Evolutionary conservation across 2,329 filamentous ascomycete genomes (phyloP).

Genomic region (Neopestalotiopsis rosae): DNA sequence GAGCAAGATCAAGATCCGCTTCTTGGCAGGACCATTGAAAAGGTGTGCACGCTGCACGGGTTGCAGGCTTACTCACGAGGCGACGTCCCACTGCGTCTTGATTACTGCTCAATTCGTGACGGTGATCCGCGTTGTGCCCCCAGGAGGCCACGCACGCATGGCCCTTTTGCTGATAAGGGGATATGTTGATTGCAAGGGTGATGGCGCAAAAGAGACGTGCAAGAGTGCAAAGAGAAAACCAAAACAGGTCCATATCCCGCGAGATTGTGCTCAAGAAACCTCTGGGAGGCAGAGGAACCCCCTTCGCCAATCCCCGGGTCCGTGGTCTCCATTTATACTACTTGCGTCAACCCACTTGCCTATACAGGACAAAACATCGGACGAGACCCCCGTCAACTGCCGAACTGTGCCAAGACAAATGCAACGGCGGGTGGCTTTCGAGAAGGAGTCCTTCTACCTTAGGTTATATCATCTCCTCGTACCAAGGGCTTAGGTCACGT

Average conservation of each 20-base stretch:
- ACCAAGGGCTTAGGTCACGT: not conserved
- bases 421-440: slow-evolving; percentile 1
- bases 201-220: not conserved
- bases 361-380: not conserved
- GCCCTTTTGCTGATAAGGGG: not conserved
- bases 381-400: not conserved
- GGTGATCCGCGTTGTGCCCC: not conserved
- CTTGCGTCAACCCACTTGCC: not conserved
- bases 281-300: too few species aligned
- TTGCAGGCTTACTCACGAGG: not conserved
- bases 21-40: not conserved
- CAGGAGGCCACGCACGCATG: not conserved
- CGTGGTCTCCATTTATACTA: not conserved
- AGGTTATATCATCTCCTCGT: not conserved
- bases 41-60: not conserved
- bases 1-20: not conserved
- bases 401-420: slow-evolving; percentile 1
- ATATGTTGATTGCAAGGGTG: not conserved
- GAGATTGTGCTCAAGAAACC: too few species aligned
- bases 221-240: too few species aligned
- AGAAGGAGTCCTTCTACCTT: slow-evolving; percentile 3
- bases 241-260: too few species aligned
- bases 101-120: not conserved
- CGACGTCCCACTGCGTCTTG: not conserved
- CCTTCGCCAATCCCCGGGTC: not conserved